Conservation (phyloP, 2,329 filamentous ascomycete genomes). For the Emergomyces pasteurianus region DNA sequence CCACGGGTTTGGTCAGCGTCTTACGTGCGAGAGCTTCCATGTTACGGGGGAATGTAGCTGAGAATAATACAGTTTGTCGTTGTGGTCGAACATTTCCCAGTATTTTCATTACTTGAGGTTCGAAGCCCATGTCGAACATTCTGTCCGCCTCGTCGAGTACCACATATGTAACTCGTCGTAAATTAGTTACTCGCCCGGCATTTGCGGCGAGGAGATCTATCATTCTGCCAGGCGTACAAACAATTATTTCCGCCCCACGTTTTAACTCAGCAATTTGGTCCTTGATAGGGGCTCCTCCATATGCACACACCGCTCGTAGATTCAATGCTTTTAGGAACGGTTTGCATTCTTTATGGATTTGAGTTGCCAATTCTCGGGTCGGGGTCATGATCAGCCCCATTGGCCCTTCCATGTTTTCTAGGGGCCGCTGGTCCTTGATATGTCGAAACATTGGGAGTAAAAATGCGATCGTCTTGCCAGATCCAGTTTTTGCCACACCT, state of each 20-base stretch:
- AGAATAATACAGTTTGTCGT: conserved; percentile 89
- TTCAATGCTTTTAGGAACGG: conserved; percentile 82
- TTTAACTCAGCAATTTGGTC: conserved; percentile 96
- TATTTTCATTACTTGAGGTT: conserved; percentile 96
- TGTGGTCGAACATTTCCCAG: conserved; percentile 84
- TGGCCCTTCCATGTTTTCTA: conserved; percentile 76
- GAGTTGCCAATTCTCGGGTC: conserved; percentile 82
- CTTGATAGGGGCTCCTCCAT: conserved; percentile 89
- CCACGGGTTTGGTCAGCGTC: conserved; percentile 69
- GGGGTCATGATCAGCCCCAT: conserved; percentile 85
- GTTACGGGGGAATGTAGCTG: conserved; percentile 86
- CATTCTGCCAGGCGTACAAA: conserved; percentile 88
- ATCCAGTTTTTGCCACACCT: conserved; percentile 93
- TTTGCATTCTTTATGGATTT: conserved; percentile 90
- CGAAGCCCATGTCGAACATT: conserved; percentile 99
- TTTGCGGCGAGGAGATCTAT: conserved; percentile 93
- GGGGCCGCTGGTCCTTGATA: conserved; percentile 79
- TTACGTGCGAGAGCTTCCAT: conserved; percentile 88
- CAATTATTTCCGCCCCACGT: conserved; percentile 85
- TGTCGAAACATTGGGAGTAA: conserved; percentile 94
- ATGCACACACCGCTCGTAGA: conserved; percentile 79
- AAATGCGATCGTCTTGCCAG: conserved; percentile 94
- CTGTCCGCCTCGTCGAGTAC: conserved; percentile 95
- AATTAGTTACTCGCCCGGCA: conserved; percentile 83
- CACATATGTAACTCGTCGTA: conserved; percentile 80